Base-by-base conservation (phyloP, 768 basidiomycete species). In the Trametes sanguinea region DNA sequence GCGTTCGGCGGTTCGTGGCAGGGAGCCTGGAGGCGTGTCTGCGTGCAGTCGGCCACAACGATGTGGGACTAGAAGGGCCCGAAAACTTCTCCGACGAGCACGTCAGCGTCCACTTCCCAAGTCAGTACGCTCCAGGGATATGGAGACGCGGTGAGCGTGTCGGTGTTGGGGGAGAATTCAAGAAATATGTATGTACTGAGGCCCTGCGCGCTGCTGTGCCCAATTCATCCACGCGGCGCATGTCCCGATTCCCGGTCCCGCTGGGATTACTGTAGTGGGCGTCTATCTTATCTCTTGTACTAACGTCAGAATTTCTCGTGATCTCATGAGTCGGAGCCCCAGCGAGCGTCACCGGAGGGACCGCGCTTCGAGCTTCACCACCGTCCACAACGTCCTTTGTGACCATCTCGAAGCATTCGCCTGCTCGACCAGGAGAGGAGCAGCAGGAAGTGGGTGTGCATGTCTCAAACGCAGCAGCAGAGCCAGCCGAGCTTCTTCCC, bases 401-500 rank as follows among this genome's bases (percentile, higher is more conserved):
- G 42, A 16, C 43, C 10, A 17, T 4, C 27, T 13, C 29, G 10
- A 22, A 30, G 30, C 48, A 50, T 30, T 30, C 32, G 56, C 42
- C 39, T 55, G 50, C 47, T 44, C 50, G 50, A 22, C 57, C n/a
- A 16, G n/a, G 16, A 44, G 45, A 16, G 35, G 35, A 6, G 27
- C 61, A 57, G 45, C 44, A 52, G 48, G 44, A 64, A 42, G 40
- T 42, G 57, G 43, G 35, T 52, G 54, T 62, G 67, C 43, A 68
- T 68, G 67, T 63, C 61, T 52, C 65, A 65, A 56, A 50, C 63
- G 52, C 60, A 61, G 52, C 60, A 61, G 42, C 57, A 60, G 32
- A 17, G 54, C 35, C 71, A 68, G 57, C 75, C 77, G 51, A 79
- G 77, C 54, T 80, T 80, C 75, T 81, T 81, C 53, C 74, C 76